phyloP scores from a whole-genome alignment of 2,329 filamentous ascomycete genomes.

The Penicillium glabrum region DNA sequence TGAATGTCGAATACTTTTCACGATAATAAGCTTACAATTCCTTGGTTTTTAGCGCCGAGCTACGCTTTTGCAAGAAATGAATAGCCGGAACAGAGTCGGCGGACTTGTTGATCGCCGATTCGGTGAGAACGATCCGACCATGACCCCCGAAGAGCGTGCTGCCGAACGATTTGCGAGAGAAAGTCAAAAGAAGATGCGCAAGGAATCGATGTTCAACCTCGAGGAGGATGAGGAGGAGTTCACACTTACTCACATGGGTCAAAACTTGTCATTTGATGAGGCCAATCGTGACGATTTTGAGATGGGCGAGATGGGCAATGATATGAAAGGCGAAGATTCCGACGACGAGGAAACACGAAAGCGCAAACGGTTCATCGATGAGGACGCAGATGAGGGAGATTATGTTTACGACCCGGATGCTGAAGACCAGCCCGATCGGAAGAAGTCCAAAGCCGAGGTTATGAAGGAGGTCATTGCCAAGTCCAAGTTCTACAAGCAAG shows the following conservation, averaged over 20 bases:
- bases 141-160: constrained; percentile 91
- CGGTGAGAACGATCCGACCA: constrained; percentile 89
- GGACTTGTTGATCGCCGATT: constrained; percentile 91
- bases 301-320: constrained; percentile 70
- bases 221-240: constrained; percentile 76
- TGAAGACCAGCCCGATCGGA: constrained; percentile 69
- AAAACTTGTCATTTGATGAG: constrained; percentile 66
- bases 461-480: constrained; percentile 98
- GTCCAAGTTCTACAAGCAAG: constrained; percentile 92
- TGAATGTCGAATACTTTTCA: constrained; percentile 13
- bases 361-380: constrained; percentile 50
- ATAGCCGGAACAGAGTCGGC: constrained; percentile 84
- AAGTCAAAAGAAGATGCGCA: constrained; percentile 76
- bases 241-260: constrained; percentile 79
- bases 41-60: constrained; percentile 61
- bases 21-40: constrained; percentile 5
- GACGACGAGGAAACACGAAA: constrained; percentile 59
- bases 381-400: constrained; percentile 43
- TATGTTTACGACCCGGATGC: constrained; percentile 49
- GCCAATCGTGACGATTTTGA: constrained; percentile 71
- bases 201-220: constrained; percentile 80
- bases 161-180: constrained; percentile 87
- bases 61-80: constrained; percentile 86
- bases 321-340: constrained; percentile 54
- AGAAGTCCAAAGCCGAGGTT: constrained; percentile 94